Evolutionary conservation across 2,329 filamentous ascomycete genomes (phyloP).

Genomic region (Aspergillus glaucus): DNA sequence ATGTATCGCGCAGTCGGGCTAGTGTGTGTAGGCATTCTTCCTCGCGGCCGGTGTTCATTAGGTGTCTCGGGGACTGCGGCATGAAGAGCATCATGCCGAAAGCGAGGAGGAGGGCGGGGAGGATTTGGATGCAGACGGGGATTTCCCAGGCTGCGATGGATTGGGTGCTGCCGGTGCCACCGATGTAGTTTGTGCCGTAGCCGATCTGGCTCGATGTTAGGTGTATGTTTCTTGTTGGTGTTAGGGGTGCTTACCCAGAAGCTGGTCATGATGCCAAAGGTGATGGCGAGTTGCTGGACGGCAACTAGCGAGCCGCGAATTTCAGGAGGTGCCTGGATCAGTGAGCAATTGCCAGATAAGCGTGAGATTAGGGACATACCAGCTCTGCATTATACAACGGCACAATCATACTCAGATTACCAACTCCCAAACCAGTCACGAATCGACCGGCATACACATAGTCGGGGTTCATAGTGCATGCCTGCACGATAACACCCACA

Average conservation of each 20-base stretch:
- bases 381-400: conserved; percentile 36
- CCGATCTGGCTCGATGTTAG: conserved; percentile 25
- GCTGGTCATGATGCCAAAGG: conserved; percentile 39
- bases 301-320: conserved; percentile 38
- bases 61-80: conserved; percentile 70
- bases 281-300: conserved; percentile 39
- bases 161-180: conserved; percentile 54
- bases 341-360: background rate
- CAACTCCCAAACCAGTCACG: conserved; percentile 38
- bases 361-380: conserved; percentile 7
- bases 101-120: conserved; percentile 60
- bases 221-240: background rate
- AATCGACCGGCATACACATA: conserved; percentile 36
- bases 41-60: conserved; percentile 63
- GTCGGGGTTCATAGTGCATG: conserved; percentile 23
- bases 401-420: conserved; percentile 37
- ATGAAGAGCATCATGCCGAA: conserved; percentile 66
- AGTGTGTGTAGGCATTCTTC: conserved; percentile 59
- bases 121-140: conserved; percentile 65
- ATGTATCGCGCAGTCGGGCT: conserved; percentile 57
- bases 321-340: conserved; percentile 31
- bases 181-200: conserved; percentile 55
- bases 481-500: conserved; percentile 34
- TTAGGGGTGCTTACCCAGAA: conserved; percentile 29
- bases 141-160: conserved; percentile 66